Percentiles rank a stretch among this genome's conserved stretches.
Evolutionary conservation across 257 asterid species (phyloP).

Genomic region (Parsonsia alboflavescens): DNA sequence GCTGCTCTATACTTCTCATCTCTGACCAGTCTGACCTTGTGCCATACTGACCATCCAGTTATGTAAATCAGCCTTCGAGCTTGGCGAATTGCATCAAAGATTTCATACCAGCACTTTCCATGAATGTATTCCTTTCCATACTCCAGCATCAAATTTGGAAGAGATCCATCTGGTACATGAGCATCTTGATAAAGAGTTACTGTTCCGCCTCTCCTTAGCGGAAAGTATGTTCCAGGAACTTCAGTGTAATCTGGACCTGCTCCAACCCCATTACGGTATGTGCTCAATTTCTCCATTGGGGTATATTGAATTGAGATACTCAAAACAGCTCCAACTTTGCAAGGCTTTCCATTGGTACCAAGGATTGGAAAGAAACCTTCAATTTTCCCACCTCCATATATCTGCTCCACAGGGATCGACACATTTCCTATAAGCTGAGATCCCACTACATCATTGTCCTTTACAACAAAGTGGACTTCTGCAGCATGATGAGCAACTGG

Average conservation of each 20-base stretch:
- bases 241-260: constrained; percentile 84
- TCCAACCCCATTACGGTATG: constrained; percentile 76
- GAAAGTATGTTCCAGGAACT: constrained; percentile 89
- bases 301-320: constrained; percentile 60
- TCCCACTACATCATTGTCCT: constrained; percentile 88
- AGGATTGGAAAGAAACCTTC: constrained; percentile 79
- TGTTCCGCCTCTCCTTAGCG: constrained; percentile 85
- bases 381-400: constrained; percentile 61
- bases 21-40: constrained; percentile 78
- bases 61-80: constrained; percentile 87
- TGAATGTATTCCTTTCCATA: constrained; percentile 66
- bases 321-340: constrained; percentile 85
- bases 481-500: constrained; percentile 90
- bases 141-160: constrained; percentile 70
- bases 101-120: constrained; percentile 93
- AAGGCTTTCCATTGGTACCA: constrained; percentile 62
- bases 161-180: constrained; percentile 82
- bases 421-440: constrained; percentile 90
- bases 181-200: constrained; percentile 97
- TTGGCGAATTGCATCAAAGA: constrained; percentile 71
- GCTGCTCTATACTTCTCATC: constrained; percentile 54
- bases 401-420: constrained; percentile 71
- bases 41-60: constrained; percentile 99
- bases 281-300: constrained; percentile 69
- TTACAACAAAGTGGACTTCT: constrained; percentile 75